Conservation (phyloP, 192 early-diverging fungal species). For the Coemansia sp. region DNA sequence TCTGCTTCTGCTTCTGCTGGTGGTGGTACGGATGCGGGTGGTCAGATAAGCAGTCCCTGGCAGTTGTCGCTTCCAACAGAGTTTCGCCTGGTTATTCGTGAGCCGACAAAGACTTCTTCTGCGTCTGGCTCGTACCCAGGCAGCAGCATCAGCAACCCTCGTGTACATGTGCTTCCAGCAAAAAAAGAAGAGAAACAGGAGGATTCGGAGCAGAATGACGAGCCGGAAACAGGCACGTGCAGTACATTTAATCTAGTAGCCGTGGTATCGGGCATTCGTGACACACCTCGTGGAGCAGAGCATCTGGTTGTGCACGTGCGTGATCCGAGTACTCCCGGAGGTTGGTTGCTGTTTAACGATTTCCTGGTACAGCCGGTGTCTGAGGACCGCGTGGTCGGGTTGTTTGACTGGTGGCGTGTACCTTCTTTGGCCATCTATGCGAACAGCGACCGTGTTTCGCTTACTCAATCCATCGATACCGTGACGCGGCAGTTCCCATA, state of each 20-base stretch:
- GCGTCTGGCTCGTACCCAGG: not conserved
- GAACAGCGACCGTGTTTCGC: not conserved
- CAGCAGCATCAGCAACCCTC: not conserved
- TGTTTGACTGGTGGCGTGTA: constrained; percentile 43
- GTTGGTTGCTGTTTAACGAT: constrained; percentile 94
- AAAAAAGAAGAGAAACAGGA: not conserved
- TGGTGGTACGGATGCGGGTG: not conserved
- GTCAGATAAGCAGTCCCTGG: constrained; percentile 16
- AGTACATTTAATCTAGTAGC: constrained; percentile 25
- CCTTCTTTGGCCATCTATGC: constrained; percentile 43
- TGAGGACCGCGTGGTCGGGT: constrained; percentile 16
- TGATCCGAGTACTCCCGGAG: constrained; percentile 12
- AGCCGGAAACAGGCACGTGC: not conserved
- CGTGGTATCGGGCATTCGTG: constrained; percentile 48
- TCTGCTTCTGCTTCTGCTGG: not conserved
- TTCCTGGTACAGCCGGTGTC: constrained; percentile 80
- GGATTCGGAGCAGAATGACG: not conserved
- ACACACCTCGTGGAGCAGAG: constrained; percentile 33
- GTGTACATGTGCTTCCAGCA: not conserved
- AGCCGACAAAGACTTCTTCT: not conserved
- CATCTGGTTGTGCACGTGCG: constrained; percentile 51
- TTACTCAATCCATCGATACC: not conserved
- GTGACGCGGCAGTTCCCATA: constrained; percentile 18
- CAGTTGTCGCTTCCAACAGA: constrained; percentile 30
- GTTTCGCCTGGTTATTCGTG: constrained; percentile 14